Evolutionary conservation across 352 stramenopile genomes (phyloP).

Genomic region (Sclerospora graminicola): DNA sequence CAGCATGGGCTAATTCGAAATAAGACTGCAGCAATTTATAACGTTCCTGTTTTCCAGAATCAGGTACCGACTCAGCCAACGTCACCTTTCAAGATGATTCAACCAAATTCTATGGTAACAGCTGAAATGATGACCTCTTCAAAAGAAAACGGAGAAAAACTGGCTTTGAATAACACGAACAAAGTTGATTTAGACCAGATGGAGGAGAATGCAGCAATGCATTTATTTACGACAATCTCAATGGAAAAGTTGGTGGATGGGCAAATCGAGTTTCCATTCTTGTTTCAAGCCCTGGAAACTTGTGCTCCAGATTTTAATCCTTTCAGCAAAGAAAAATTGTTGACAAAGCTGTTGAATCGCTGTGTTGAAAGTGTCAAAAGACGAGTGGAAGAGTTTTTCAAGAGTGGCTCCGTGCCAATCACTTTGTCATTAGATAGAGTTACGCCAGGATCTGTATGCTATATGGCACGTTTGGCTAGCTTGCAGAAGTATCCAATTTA

Average conservation of each 20-base stretch:
- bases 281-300: constrained; percentile 7
- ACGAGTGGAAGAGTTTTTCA: constrained; percentile 15
- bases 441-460: constrained; percentile 7
- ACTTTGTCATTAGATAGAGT: constrained; percentile 14
- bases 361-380: constrained; percentile 17
- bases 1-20: constrained; percentile 2
- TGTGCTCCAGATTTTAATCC: background rate
- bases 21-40: background rate
- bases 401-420: constrained; percentile 15
- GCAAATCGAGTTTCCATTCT: constrained; percentile 5
- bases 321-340: constrained; percentile 11
- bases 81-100: constrained; percentile 10
- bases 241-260: constrained; percentile 10
- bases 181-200: constrained; percentile 7
- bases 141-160: background rate
- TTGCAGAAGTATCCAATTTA: constrained; percentile 14
- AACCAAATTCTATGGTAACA: constrained; percentile 4
- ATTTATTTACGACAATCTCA: constrained; percentile 20
- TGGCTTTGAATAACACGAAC: background rate
- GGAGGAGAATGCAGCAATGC: constrained; percentile 25
- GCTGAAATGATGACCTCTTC: background rate
- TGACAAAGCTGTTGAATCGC: constrained; percentile 24
- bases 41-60: constrained; percentile 3
- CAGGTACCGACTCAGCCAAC: constrained; percentile 1
- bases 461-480: constrained; percentile 17